Conservation (phyloP, 208 protist genomes). For the Phytomonas francai region DNA sequence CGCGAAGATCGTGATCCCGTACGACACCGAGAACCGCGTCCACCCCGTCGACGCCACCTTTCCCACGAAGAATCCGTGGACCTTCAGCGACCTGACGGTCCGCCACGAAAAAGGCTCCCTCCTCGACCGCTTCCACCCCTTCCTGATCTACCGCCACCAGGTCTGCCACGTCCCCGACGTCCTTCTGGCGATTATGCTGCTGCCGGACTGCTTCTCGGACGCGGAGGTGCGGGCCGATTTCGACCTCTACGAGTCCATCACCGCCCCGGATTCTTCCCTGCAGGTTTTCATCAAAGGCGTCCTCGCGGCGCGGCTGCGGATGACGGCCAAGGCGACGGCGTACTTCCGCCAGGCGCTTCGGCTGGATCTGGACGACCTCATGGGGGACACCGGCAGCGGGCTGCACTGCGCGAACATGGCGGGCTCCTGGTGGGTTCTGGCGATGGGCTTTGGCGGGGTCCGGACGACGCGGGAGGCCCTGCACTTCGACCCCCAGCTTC, state of each 20-base stretch:
- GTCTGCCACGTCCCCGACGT: constrained; percentile 83
- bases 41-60: constrained; percentile 84
- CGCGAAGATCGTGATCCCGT: constrained; percentile 63
- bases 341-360: constrained; percentile 48
- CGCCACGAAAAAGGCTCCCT: constrained; percentile 25
- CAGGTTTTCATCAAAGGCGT: constrained; percentile 66
- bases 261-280: constrained; percentile 70
- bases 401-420: constrained; percentile 70
- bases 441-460: constrained; percentile 76
- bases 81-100: constrained; percentile 46
- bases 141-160: constrained; percentile 79
- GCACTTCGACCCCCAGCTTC: constrained; percentile 78
- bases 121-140: constrained; percentile 63
- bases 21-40: constrained; percentile 73
- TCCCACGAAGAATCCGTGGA: constrained; percentile 81
- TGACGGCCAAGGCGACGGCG: constrained; percentile 53
- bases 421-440: constrained; percentile 75
- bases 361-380: constrained; percentile 70
- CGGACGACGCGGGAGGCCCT: constrained; percentile 49
- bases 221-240: constrained; percentile 81
- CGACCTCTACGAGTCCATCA: constrained; percentile 83
- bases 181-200: constrained; percentile 69
- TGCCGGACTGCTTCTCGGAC: constrained; percentile 59
- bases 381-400: constrained; percentile 63
- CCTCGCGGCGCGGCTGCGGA: constrained; percentile 47